Conservation (phyloP, 208 protist species). For the Trypanosoma conorhini region DNA sequence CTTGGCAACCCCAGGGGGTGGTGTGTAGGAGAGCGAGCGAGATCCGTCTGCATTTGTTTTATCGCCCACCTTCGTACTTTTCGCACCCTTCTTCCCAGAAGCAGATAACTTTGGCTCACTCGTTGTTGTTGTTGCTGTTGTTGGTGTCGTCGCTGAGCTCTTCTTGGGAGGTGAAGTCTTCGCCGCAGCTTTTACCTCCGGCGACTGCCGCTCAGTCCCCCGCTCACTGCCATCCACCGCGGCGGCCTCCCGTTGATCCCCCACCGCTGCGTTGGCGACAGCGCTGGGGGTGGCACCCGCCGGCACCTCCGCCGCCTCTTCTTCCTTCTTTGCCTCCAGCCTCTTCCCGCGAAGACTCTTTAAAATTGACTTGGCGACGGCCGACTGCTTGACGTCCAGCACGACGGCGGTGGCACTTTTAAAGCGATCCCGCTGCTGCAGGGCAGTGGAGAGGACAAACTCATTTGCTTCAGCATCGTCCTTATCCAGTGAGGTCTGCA, state of each 20-base stretch:
- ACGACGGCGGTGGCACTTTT: constrained; percentile 18
- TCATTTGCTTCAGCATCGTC: constrained; percentile 25
- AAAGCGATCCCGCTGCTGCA: constrained; percentile 17
- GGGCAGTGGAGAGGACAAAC: constrained; percentile 14
- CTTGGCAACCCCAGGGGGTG: constrained; percentile 3
- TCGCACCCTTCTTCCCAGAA: neutral
- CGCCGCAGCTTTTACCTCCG: neutral
- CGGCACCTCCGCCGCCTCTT: neutral
- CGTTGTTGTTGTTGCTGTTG: neutral
- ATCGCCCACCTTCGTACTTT: neutral
- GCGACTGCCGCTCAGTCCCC: neutral
- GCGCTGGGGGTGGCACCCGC: neutral
- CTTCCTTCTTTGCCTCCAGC: constrained; percentile 1
- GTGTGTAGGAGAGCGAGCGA: neutral
- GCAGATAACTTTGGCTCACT: neutral
- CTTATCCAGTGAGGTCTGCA: constrained; percentile 22
- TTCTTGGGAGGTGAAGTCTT: neutral
- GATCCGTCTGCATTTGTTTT: neutral
- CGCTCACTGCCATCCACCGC: neutral
- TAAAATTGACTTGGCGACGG: neutral
- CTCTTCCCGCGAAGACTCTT: neutral
- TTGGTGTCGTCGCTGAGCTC: neutral
- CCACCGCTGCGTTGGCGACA: neutral
- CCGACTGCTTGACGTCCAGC: constrained; percentile 11
- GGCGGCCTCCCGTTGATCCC: neutral